Percentiles rank a stretch among this genome's conserved stretches.
Evolutionary conservation across 768 basidiomycete genomes (phyloP).

Genomic region (Mycena pura): DNA sequence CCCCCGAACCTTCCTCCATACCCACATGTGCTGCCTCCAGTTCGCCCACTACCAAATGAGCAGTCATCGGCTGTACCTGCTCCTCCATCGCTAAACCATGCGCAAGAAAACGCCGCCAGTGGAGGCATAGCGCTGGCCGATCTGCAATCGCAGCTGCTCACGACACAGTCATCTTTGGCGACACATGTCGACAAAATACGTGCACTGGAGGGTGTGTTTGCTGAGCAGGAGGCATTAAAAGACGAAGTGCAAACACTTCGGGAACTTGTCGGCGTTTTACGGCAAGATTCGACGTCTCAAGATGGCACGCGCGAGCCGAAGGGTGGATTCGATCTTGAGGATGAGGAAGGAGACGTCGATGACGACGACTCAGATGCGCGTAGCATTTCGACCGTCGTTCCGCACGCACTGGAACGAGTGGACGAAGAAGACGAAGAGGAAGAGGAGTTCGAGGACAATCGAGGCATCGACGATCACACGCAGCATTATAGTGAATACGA

Average conservation of each 20-base stretch:
- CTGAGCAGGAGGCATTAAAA: constrained; percentile 86
- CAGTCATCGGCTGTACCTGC: constrained; percentile 1
- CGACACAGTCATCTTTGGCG: constrained; percentile 81
- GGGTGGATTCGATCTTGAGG: constrained; percentile 40
- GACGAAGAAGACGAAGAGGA: constrained; percentile 73
- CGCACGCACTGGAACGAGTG: constrained; percentile 73
- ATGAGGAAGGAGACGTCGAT: constrained; percentile 43
- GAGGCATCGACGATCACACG: neutral
- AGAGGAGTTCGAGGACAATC: constrained; percentile 24
- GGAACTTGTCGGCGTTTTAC: constrained; percentile 55
- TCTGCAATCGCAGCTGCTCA: constrained; percentile 82
- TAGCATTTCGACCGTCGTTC: constrained; percentile 75
- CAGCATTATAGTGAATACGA: constrained; percentile 13
- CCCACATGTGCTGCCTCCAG: constrained; percentile 70
- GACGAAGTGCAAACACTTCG: constrained; percentile 76
- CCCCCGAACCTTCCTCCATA: constrained; percentile 68
- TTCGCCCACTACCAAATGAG: constrained; percentile 50
- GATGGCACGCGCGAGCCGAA: constrained; percentile 15
- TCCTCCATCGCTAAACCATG: constrained; percentile 29
- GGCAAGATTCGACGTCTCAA: constrained; percentile 13
- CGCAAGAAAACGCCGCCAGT: constrained; percentile 26
- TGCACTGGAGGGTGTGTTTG: constrained; percentile 79
- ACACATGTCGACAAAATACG: constrained; percentile 83
- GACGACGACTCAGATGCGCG: constrained; percentile 76
- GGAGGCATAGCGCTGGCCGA: constrained; percentile 49